Evolutionary conservation across 83 land plant genomes (phyloP).

Genomic region (Picea engelmannii): DNA sequence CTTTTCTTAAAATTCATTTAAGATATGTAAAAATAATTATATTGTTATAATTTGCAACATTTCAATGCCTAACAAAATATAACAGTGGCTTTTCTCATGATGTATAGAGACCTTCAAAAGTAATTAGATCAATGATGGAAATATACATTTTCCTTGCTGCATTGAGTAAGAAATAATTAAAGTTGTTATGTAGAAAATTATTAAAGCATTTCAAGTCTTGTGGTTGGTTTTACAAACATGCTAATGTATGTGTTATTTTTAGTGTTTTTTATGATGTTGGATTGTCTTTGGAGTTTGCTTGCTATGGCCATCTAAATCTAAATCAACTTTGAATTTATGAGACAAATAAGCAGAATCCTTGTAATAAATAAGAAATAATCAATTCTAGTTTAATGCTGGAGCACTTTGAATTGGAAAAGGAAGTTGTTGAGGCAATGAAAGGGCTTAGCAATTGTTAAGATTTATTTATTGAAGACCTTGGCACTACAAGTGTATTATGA

Average conservation of each 20-base stretch:
- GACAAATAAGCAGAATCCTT: not conserved
- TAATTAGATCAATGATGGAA: not conserved
- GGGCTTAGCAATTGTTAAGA: not conserved
- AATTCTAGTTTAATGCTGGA: not conserved
- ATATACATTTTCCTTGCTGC: not conserved
- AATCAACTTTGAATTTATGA: not conserved
- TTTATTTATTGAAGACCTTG: not conserved
- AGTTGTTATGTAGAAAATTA: not conserved
- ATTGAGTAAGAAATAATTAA: not conserved
- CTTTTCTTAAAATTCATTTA: not conserved
- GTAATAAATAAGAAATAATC: not conserved
- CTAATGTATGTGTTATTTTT: not conserved
- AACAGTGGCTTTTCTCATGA: not conserved
- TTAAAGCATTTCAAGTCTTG: not conserved
- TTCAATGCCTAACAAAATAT: not conserved
- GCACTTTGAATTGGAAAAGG: not conserved
- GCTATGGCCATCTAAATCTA: too few relatives aligned
- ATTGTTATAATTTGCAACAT: not conserved
- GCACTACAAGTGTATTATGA: not conserved
- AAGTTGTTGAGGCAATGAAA: not conserved
- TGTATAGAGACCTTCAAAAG: slow-evolving; percentile 2
- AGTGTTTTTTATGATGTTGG: not conserved
- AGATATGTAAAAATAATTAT: not conserved
- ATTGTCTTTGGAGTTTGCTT: not conserved
- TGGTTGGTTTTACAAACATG: not conserved